A percentile compares a stretch with the other conserved stretches of the same genome.
Conservation (phyloP, 1,139 yeast species). For the Citeromyces hawaiiensis region DNA sequence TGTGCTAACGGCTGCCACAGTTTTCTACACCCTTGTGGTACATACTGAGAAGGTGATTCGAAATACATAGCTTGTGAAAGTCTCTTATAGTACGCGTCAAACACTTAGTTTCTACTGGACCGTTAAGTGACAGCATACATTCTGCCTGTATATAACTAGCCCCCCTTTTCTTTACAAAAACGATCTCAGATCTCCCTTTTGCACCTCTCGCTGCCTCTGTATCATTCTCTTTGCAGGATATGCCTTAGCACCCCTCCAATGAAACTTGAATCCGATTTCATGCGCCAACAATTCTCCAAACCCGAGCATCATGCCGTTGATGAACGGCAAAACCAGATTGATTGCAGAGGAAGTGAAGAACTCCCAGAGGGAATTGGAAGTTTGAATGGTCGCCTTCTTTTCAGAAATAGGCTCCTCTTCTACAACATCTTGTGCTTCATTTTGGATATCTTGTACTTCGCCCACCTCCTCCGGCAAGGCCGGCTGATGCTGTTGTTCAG, state of each 20-base stretch:
- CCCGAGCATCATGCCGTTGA: constrained; percentile 93
- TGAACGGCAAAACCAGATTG: constrained; percentile 72
- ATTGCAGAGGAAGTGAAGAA: constrained; percentile 43
- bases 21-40: too few species aligned
- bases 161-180: not conserved
- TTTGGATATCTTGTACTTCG: constrained; percentile 3
- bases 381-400: not conserved
- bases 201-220: not conserved
- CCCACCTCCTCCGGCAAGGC: constrained; percentile 7
- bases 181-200: not conserved
- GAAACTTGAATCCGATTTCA: constrained; percentile 72
- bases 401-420: not conserved
- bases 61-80: too few species aligned
- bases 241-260: constrained; percentile 69
- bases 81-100: too few species aligned
- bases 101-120: too few species aligned
- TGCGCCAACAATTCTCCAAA: constrained; percentile 94
- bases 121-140: not conserved
- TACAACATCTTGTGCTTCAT: constrained; percentile 1
- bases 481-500: constrained; percentile 6
- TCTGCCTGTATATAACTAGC: not conserved
- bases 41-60: too few species aligned
- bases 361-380: constrained; percentile 15
- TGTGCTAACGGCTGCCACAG: too few species aligned
- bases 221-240: constrained; percentile 2